Evolutionary conservation across 208 protist species (phyloP).

Genomic region (Tritrichomonas foetus): DNA sequence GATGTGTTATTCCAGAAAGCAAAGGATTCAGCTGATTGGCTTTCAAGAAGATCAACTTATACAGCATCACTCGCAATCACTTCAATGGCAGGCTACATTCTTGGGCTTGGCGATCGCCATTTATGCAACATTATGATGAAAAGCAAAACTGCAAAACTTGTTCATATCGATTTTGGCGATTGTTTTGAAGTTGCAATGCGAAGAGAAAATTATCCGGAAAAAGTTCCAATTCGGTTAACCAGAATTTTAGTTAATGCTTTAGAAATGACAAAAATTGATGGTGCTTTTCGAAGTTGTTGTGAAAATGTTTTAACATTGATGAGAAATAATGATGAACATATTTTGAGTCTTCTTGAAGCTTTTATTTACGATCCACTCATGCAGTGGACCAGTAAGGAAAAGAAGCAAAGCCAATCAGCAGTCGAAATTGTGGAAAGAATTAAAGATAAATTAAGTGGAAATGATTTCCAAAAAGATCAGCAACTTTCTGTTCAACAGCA

Average conservation of each 20-base stretch:
- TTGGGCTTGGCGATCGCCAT: conserved; percentile 28
- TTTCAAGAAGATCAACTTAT: conserved; percentile 8
- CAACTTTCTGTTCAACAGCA: not conserved
- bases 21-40: not conserved
- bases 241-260: not conserved
- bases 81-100: conserved; percentile 35
- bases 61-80: not conserved
- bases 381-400: not conserved
- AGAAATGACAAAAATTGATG: conserved; percentile 33
- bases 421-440: not conserved
- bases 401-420: not conserved
- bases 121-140: conserved; percentile 40
- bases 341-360: not conserved
- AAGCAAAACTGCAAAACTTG: not conserved
- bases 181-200: conserved; percentile 35
- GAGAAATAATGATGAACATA: not conserved
- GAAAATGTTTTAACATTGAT: not conserved
- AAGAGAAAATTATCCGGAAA: not conserved
- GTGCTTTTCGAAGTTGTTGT: not conserved
- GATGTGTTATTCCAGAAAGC: not conserved
- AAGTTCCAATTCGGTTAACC: conserved; percentile 38
- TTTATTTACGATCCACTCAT: conserved; percentile 55
- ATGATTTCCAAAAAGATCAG: not conserved
- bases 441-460: not conserved
- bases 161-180: conserved; percentile 38